Evolutionary conservation across 805 yeast species (phyloP).

Genomic region (Candida xyloterini): DNA sequence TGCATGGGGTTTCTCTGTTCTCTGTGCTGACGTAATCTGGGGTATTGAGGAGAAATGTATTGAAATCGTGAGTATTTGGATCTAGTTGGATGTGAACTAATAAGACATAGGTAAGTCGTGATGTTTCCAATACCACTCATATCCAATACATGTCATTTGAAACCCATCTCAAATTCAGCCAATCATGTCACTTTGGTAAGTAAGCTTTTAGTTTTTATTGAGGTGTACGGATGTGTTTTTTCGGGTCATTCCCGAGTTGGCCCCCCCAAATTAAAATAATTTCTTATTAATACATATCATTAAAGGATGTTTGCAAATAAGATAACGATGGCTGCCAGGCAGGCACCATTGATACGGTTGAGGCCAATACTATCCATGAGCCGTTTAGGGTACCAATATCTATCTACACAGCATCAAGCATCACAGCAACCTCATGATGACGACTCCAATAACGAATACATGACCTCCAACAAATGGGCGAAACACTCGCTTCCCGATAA

Average conservation of each 20-base stretch:
- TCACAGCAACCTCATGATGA: conserved; percentile 12
- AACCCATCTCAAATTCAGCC: background rate
- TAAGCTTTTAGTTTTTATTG: background rate
- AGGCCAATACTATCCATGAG: background rate
- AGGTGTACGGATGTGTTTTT: conserved; percentile 6
- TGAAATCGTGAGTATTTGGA: no score
- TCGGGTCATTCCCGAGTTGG: conserved; percentile 6
- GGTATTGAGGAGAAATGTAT: conserved; percentile 4
- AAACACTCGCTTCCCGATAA: conserved; percentile 29
- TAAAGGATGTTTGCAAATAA: conserved; percentile 2
- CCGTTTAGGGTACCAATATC: background rate
- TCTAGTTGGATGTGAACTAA: background rate
- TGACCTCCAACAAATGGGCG: conserved; percentile 26
- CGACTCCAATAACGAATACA: conserved; percentile 5
- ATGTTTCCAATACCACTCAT: background rate
- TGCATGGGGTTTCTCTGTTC: conserved; percentile 1
- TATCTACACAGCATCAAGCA: conserved; percentile 5
- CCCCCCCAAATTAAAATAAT: conserved; percentile 3
- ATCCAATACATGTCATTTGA: no score
- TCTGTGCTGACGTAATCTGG: conserved; percentile 6
- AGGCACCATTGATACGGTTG: background rate
- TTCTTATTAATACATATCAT: background rate
- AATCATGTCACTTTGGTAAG: background rate
- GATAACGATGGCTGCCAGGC: conserved; percentile 1
- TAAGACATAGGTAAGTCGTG: background rate